Conservation (phyloP, 2,329 filamentous ascomycete genomes). For the Mycosphaerella sp. region DNA sequence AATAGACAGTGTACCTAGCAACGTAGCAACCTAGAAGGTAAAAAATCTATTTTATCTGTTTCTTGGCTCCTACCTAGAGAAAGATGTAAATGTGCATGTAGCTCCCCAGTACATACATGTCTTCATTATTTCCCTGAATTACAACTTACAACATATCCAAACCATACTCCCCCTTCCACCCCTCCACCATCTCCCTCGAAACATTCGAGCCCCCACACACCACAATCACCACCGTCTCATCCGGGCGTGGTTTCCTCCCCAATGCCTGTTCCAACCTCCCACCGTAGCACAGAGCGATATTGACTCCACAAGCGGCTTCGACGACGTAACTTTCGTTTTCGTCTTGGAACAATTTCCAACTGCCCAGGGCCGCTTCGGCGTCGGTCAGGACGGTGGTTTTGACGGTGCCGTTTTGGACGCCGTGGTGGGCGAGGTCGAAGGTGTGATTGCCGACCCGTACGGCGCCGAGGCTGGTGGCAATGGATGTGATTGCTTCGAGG, state of each 20-base stretch:
- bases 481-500: conserved; percentile 64
- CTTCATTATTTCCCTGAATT: neutral
- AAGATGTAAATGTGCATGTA: too few species aligned
- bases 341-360: conserved; percentile 71
- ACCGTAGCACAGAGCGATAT: conserved; percentile 62
- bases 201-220: conserved; percentile 66
- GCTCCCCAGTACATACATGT: too few species aligned
- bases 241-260: conserved; percentile 45
- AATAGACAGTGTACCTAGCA: too few species aligned
- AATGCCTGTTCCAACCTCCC: conserved; percentile 53
- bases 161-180: conserved; percentile 39
- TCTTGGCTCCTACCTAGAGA: too few species aligned
- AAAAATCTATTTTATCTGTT: too few species aligned
- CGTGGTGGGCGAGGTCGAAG: conserved; percentile 54
- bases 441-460: conserved; percentile 61
- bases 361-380: conserved; percentile 71
- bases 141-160: neutral
- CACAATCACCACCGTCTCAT: conserved; percentile 67
- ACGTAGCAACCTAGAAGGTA: too few species aligned
- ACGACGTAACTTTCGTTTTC: conserved; percentile 62
- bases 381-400: conserved; percentile 61
- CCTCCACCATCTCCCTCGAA: conserved; percentile 44
- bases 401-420: conserved; percentile 41
- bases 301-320: conserved; percentile 79
- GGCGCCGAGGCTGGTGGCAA: conserved; percentile 70